These are phyloP conservation scores for Trypanosoma rangeli DNA, from an alignment of 208 protist genomes.

Conservation along the genomic window DNA sequence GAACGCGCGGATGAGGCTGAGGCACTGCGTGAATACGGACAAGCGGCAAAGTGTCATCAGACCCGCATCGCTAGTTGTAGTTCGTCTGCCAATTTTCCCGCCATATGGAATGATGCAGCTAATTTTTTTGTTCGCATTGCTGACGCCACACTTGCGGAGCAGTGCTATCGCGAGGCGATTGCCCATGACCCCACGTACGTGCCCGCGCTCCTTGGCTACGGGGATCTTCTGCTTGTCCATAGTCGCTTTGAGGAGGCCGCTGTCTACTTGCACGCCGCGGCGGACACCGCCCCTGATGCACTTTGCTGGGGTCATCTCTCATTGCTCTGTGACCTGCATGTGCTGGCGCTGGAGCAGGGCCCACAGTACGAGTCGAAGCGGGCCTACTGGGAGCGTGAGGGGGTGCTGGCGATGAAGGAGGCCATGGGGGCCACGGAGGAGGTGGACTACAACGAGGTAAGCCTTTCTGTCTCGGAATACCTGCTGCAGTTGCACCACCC, in stretches of 20 bases:
- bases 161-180: constrained; percentile 89
- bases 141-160: constrained; percentile 82
- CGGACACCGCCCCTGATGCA: constrained; percentile 47
- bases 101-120: constrained; percentile 76
- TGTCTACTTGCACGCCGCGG: constrained; percentile 83
- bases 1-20: constrained; percentile 85
- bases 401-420: constrained; percentile 47
- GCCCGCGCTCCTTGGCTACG: constrained; percentile 74
- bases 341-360: constrained; percentile 47
- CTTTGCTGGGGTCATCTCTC: constrained; percentile 72
- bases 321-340: constrained; percentile 62
- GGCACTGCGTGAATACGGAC: constrained; percentile 49
- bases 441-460: constrained; percentile 26
- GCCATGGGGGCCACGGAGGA: constrained; percentile 32
- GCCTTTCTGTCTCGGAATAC: constrained; percentile 45
- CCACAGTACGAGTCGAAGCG: constrained; percentile 39
- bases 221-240: constrained; percentile 75
- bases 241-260: constrained; percentile 80
- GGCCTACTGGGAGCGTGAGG: constrained; percentile 60
- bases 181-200: constrained; percentile 57
- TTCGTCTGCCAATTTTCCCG: constrained; percentile 19
- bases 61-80: constrained; percentile 56
- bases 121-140: constrained; percentile 75
- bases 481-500: constrained; percentile 65
- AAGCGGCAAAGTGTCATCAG: constrained; percentile 77